Evolutionary conservation across 495 filamentous ascomycete genomes (phyloP).

Genomic region (Podospora pseudopauciseta): DNA sequence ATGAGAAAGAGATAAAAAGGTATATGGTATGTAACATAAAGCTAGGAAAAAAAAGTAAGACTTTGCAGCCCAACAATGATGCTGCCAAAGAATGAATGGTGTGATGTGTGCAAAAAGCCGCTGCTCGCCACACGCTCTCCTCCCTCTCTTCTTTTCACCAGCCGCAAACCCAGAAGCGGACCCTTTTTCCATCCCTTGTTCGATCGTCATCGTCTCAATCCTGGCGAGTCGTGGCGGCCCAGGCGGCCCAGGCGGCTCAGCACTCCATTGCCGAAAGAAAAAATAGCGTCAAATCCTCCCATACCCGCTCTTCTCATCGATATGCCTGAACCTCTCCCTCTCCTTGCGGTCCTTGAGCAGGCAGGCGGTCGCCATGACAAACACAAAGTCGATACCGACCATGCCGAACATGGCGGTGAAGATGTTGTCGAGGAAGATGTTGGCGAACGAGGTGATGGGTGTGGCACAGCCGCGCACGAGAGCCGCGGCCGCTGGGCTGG

Average conservation of each 20-base stretch:
- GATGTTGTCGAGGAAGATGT: conserved; percentile 64
- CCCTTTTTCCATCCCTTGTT: not conserved
- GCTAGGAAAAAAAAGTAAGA: not conserved
- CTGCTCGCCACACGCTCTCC: not conserved
- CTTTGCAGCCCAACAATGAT: not conserved
- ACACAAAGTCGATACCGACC: conserved; percentile 61
- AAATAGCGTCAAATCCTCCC: conserved; percentile 33
- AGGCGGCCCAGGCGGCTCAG: not conserved
- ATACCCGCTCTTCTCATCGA: conserved; percentile 66
- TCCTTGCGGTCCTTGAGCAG: conserved; percentile 70
- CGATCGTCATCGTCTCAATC: not conserved
- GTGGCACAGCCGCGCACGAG: conserved; percentile 60
- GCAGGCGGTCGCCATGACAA: conserved; percentile 64
- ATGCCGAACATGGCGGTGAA: conserved; percentile 75
- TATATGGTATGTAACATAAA: not conserved
- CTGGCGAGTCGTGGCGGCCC: not conserved
- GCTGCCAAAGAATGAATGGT: not conserved
- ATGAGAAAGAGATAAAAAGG: not conserved
- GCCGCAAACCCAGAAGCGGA: not conserved
- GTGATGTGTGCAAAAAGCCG: not conserved
- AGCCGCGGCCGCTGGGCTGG: conserved; percentile 60
- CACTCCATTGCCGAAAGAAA: not conserved
- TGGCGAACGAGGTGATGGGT: conserved; percentile 60
- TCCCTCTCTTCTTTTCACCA: not conserved
- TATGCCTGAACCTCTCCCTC: conserved; percentile 62